phyloP scores from a whole-genome alignment of 1,139 yeast species.

The Eremothecium cymbalariae region DNA sequence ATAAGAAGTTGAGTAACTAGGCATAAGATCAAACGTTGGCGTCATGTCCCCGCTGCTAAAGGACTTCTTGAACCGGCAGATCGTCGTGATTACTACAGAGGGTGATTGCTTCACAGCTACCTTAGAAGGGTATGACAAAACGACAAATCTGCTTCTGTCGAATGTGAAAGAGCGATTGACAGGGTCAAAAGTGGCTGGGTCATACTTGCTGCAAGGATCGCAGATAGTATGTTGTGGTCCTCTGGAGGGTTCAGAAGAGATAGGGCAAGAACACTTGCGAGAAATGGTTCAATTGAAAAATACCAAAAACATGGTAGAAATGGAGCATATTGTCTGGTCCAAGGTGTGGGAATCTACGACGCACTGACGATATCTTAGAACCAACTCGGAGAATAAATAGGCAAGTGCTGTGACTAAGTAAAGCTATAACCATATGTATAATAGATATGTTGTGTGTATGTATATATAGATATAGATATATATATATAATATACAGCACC shows the following conservation, averaged over 20 bases:
- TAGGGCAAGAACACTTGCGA: slow-evolving; percentile 51
- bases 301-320: slow-evolving; percentile 33
- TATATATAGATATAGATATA: slow-evolving; percentile 2
- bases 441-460: slow-evolving; percentile 5
- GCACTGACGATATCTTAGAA: too few species aligned
- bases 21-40: not conserved
- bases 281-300: slow-evolving; percentile 26
- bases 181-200: slow-evolving; percentile 21
- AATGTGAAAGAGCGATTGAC: slow-evolving; percentile 48
- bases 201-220: slow-evolving; percentile 64
- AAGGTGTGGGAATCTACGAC: slow-evolving; percentile 16
- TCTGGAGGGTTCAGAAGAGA: slow-evolving; percentile 39
- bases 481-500: not conserved
- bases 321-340: slow-evolving; percentile 29
- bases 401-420: not conserved
- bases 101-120: slow-evolving; percentile 63
- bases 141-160: slow-evolving; percentile 63
- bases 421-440: slow-evolving; percentile 4
- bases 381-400: too few species aligned
- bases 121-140: slow-evolving; percentile 73
- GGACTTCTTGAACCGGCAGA: slow-evolving; percentile 36
- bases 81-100: slow-evolving; percentile 74
- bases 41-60: slow-evolving; percentile 29
- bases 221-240: slow-evolving; percentile 71
- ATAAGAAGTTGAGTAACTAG: too few species aligned